Evolutionary conservation across 768 basidiomycete species (phyloP), one percentile per base, ranked within the genome.

Genomic region (Mrakia gelida): DNA sequence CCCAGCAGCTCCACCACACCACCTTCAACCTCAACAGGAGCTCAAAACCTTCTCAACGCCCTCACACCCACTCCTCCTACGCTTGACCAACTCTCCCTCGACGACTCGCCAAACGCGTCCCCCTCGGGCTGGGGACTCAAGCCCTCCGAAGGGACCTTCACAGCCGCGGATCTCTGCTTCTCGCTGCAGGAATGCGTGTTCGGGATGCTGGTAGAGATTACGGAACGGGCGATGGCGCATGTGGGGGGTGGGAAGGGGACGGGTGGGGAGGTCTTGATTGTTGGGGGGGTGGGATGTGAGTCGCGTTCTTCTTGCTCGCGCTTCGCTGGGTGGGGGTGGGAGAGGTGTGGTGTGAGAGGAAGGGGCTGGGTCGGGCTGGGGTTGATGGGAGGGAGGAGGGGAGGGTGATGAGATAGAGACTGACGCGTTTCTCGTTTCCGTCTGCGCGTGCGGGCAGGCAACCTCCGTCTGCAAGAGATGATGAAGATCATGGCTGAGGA

Each of bases 211-310:
- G 97, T 99, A 23, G 97, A 99, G 85, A 99, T 98, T 79, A 98
- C 97, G 0, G 97, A 99, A 84, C 88, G 97, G 56, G 97, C 97
- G 15, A 98, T 99, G 97, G 97, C 97, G 41, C 97, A 98, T 84
- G 95, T 98, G 30, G 92, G 92, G 16, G 77, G 77, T 1, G 65
- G 65, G 28, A 52, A 54, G 6, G 67, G 67, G 11, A 52, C 8
- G 18, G 96, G 94, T 81, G 93, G 89, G 84, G 95, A 99, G 82
- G 95, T 98, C 1, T 88, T 99, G 59, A 95, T 99, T 75, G 97
- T 99, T 11, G 97, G 97, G 5, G 97, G 97, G 49, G 97, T 99
- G n/a, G 97, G 97, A n/a, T 95, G 96, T 96, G 84, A 86, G 93
- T 88, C 5, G 16, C 45, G 45, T 45, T 21, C 28, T 45, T 13